phyloP scores from a whole-genome alignment of 2,329 filamentous ascomycete genomes.

The Xylariaceae sp. region DNA sequence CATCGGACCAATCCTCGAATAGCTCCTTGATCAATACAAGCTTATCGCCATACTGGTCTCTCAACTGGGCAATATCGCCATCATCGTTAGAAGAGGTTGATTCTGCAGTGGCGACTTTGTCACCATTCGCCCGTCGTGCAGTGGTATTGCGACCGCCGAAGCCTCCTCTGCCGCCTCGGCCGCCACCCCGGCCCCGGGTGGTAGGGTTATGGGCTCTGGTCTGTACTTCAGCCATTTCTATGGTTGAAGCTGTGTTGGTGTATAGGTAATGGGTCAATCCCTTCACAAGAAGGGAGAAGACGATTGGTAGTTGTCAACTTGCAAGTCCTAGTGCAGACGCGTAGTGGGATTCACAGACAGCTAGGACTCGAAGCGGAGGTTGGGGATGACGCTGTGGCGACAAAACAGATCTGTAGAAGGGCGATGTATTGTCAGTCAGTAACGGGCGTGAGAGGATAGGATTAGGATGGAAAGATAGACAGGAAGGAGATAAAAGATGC shows the following conservation, averaged over 20 bases:
- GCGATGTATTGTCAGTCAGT: slow-evolving; percentile 8
- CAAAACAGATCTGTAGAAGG: slow-evolving; percentile 1
- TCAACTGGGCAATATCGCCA: slow-evolving; percentile 84
- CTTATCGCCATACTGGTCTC: slow-evolving; percentile 79
- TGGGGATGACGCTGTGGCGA: slow-evolving; percentile 4
- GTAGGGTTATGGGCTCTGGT: slow-evolving; percentile 63
- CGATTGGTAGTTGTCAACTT: slow-evolving; percentile 23
- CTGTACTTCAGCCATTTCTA: slow-evolving; percentile 89
- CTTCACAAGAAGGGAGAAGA: slow-evolving; percentile 29
- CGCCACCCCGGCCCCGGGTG: slow-evolving; percentile 83
- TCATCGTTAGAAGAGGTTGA: slow-evolving; percentile 65
- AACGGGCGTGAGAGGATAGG: not conserved
- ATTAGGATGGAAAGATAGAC: not conserved
- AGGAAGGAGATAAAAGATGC: not conserved
- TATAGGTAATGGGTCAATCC: slow-evolving; percentile 25
- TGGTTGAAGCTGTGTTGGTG: slow-evolving; percentile 35
- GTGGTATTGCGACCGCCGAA: slow-evolving; percentile 58
- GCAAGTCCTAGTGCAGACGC: slow-evolving; percentile 25
- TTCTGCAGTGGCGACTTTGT: slow-evolving; percentile 56
- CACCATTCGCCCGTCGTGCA: slow-evolving; percentile 61
- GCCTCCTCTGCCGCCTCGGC: slow-evolving; percentile 77
- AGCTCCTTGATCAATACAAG: slow-evolving; percentile 81
- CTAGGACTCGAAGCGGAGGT: slow-evolving; percentile 1
- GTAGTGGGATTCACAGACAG: slow-evolving; percentile 15
- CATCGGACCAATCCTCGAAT: slow-evolving; percentile 92